Evolutionary conservation across 345 rosid species (phyloP), one percentile per base, ranked within the genome.

Genomic region (Euphorbia peplus): DNA sequence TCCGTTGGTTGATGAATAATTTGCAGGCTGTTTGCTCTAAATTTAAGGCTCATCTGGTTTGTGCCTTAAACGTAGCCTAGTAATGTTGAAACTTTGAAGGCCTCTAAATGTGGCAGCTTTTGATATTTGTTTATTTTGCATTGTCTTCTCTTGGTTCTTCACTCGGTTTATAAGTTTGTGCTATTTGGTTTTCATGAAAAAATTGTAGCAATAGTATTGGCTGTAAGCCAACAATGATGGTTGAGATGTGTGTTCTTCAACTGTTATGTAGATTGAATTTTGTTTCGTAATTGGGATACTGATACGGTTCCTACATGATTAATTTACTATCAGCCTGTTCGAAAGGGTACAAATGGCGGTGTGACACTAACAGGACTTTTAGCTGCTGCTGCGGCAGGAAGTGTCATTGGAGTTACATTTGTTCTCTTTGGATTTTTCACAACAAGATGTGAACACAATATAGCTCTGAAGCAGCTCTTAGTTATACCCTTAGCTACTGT

Each of bases 301-400:
- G 53, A 81, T 59, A 18, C 32, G 26, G 0, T 75, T 75, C 24
- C 46, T 44, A 8, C 41, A 25, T 81, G 62, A 47, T 62, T 51
- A 21, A 58, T 26, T 71, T 48, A 44, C 25, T 78, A 50, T 63
- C 84, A 95, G 97, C 95, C 89, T 25, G 99, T 91, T 67, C 86
- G 82, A 76, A 87, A 77, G 80, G 99, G 99, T 47, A 91, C 99
- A 22, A 95, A 91, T 73, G 99, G 99, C 60, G 96, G 97, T 41
- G 95, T 95, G 63, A 95, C 97, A 14, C 75, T 80, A 26, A 73
- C 86, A 60, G 99, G 99, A 63, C 83, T 91, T 44, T 28, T 87
- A 66, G 99, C 99, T 58, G 97, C 99, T 37, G 67, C 83, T 13
- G 97, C 86, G 13, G 99, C 95, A 0, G 97, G 97, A 29, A 41